phyloP scores from a whole-genome alignment of 441 rosid species.

The Heliophila coronopifolia region DNA sequence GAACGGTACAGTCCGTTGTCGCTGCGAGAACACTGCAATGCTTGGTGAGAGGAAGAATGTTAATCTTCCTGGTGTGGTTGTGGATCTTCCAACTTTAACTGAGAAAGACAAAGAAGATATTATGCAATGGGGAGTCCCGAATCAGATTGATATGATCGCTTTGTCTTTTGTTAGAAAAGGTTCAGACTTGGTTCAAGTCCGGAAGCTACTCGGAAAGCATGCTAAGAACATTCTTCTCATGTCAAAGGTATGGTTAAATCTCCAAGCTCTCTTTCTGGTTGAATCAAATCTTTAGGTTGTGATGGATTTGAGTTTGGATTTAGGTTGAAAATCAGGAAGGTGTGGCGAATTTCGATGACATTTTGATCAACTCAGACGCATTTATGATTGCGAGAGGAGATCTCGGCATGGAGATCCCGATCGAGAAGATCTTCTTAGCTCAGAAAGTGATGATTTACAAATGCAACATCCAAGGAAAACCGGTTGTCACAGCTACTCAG shows the following conservation, averaged over 20 bases:
- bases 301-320: constrained; percentile 1
- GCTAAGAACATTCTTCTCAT: constrained; percentile 68
- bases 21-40: constrained; percentile 70
- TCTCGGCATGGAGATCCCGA: constrained; percentile 94
- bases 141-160: constrained; percentile 79
- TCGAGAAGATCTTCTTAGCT: constrained; percentile 91
- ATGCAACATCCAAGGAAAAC: constrained; percentile 86
- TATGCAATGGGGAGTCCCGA: constrained; percentile 80
- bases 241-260: constrained; percentile 77
- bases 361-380: constrained; percentile 79
- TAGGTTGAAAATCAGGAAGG: constrained; percentile 97
- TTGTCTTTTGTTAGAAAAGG: constrained; percentile 93
- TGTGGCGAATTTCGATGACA: constrained; percentile 82
- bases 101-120: constrained; percentile 87
- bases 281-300: not conserved
- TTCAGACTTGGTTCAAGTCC: constrained; percentile 74
- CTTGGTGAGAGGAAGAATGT: constrained; percentile 85
- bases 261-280: not conserved
- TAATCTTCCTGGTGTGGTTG: constrained; percentile 84
- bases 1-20: constrained; percentile 72
- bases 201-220: constrained; percentile 75
- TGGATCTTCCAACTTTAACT: constrained; percentile 79
- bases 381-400: constrained; percentile 98
- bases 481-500: constrained; percentile 91
- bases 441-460: constrained; percentile 97